These are phyloP conservation scores for Penicillium bialowiezense DNA, from an alignment of 495 filamentous ascomycete genomes.

Conservation along the genomic window DNA sequence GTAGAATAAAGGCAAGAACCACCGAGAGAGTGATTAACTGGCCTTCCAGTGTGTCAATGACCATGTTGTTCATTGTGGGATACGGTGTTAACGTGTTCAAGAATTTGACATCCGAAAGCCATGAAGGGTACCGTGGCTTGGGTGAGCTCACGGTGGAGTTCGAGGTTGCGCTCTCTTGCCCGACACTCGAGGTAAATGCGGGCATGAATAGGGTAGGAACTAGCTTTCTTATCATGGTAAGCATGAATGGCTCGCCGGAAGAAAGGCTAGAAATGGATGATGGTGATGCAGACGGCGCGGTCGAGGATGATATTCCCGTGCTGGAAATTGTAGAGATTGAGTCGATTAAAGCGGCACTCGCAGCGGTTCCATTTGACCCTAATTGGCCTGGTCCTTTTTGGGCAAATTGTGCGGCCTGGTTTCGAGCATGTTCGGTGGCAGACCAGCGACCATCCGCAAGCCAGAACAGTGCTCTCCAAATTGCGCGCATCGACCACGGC, in stretches of 20 bases:
- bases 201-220: constrained; percentile 40
- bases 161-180: constrained; percentile 9
- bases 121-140: constrained; percentile 40
- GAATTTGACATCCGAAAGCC: constrained; percentile 69
- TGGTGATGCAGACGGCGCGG: constrained; percentile 24
- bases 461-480: constrained; percentile 94
- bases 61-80: constrained; percentile 68
- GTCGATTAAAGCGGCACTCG: constrained; percentile 23
- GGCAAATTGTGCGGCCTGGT: constrained; percentile 14
- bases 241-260: constrained; percentile 46
- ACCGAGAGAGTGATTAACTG: constrained; percentile 89
- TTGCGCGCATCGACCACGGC: constrained; percentile 84
- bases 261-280: constrained; percentile 44
- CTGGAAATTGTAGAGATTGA: constrained; percentile 25
- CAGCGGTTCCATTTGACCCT: constrained; percentile 35
- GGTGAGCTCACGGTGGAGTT: constrained; percentile 22
- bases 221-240: constrained; percentile 44
- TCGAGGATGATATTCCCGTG: constrained; percentile 23
- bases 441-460: constrained; percentile 88
- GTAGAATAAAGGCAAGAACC: constrained; percentile 86
- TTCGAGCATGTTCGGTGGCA: constrained; percentile 29
- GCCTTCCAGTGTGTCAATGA: constrained; percentile 86
- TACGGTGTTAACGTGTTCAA: constrained; percentile 71
- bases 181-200: constrained; percentile 30
- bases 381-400: constrained; percentile 18